Conservation (phyloP, 257 asterid genomes). For the Capsicum pubescens region DNA sequence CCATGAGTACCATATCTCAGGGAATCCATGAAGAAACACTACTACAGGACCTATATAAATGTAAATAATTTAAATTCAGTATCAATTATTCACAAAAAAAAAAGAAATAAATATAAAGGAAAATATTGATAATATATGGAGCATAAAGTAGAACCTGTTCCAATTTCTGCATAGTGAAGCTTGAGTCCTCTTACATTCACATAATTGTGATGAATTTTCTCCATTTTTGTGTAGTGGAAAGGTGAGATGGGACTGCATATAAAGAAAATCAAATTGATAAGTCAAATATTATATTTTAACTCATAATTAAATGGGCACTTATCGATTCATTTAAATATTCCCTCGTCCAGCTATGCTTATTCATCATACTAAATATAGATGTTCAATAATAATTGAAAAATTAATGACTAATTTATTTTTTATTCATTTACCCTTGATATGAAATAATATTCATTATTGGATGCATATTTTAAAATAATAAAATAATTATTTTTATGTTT, state of each 20-base stretch:
- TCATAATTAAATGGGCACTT: background rate
- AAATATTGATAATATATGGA: background rate
- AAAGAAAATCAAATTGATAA: background rate
- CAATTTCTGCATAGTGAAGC: conserved; percentile 58
- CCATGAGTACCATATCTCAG: conserved; percentile 62
- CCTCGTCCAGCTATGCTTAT: too few species aligned
- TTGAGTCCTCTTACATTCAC: conserved; percentile 43
- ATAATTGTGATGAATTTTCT: conserved; percentile 48
- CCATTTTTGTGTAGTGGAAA: conserved; percentile 33
- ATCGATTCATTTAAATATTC: background rate
- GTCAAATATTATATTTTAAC: background rate
- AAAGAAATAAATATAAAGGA: background rate
- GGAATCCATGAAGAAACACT: conserved; percentile 58
- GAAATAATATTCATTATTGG: too few species aligned
- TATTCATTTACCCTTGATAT: too few species aligned
- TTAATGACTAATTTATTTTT: too few species aligned
- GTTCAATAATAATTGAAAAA: too few species aligned
- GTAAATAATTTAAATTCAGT: background rate
- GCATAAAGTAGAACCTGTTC: conserved; percentile 28
- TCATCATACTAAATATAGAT: too few species aligned
- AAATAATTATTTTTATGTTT: too few species aligned
- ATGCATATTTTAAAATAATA: too few species aligned
- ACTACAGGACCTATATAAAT: conserved; percentile 34
- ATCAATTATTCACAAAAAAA: background rate
- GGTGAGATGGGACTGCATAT: background rate